Evolutionary conservation across 441 rosid species (phyloP).

Genomic region (Raphanus hybrid): DNA sequence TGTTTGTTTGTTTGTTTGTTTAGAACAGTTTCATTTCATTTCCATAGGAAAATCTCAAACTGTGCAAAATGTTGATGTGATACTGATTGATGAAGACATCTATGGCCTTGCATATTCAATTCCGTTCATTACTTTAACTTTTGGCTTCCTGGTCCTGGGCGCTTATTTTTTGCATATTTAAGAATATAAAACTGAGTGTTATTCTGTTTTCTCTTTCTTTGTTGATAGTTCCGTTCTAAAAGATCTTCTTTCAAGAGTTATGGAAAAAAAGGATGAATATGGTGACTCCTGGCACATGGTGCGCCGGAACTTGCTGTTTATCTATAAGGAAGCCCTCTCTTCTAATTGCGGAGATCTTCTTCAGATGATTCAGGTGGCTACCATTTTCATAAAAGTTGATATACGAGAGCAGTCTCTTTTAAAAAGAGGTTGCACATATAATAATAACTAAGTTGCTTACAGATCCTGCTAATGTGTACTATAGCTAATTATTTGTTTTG

Average conservation of each 20-base stretch:
- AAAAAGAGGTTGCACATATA: constrained; percentile 11
- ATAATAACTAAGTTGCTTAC: constrained; percentile 8
- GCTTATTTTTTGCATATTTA: constrained; percentile 11
- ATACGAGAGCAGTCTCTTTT: not conserved
- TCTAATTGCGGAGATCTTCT: constrained; percentile 68
- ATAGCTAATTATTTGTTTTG: not conserved
- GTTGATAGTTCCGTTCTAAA: constrained; percentile 66
- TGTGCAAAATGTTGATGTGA: constrained; percentile 9
- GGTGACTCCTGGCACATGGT: constrained; percentile 65
- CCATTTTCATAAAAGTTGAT: constrained; percentile 27
- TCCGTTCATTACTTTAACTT: constrained; percentile 18
- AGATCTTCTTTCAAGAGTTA: constrained; percentile 74
- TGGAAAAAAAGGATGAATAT: constrained; percentile 63
- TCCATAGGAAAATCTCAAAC: constrained; percentile 11
- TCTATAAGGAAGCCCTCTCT: constrained; percentile 82
- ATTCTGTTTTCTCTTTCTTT: constrained; percentile 37
- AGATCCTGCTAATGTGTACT: constrained; percentile 19
- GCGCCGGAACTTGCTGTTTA: constrained; percentile 64
- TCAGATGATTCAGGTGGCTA: constrained; percentile 76
- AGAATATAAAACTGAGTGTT: constrained; percentile 4
- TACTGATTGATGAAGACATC: constrained; percentile 9
- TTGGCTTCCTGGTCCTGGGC: not conserved
- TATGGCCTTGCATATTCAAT: constrained; percentile 1
- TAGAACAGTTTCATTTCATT: constrained; percentile 16
- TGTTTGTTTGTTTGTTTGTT: not conserved